Evolutionary conservation across 176 grass and related monocot species (phyloP).

Genomic region (Saccharum officinarum): DNA sequence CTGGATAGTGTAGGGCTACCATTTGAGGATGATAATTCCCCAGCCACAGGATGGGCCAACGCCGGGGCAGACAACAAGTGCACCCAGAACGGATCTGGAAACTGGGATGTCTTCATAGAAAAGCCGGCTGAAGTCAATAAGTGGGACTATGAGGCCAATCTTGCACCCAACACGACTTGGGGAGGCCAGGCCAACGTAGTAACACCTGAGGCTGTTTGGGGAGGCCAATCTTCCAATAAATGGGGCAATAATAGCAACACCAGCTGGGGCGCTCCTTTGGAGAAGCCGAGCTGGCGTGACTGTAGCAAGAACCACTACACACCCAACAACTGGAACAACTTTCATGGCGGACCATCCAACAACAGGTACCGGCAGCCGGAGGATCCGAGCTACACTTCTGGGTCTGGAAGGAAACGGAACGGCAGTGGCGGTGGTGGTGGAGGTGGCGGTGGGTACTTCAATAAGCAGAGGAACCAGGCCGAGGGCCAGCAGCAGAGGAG

Average conservation of each 20-base stretch:
- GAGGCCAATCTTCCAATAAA: conserved; percentile 6
- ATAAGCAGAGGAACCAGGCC: conserved; percentile 18
- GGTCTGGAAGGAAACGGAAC: conserved; percentile 46
- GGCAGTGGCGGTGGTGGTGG: background rate
- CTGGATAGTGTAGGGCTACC: conserved; percentile 24
- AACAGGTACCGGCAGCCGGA: background rate
- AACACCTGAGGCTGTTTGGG: conserved; percentile 16
- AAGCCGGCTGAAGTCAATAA: conserved; percentile 39
- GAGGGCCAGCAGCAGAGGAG: background rate
- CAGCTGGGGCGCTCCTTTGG: conserved; percentile 35
- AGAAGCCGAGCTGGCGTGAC: background rate
- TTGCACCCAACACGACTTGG: background rate
- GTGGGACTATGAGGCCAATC: conserved; percentile 36
- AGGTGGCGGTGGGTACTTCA: background rate
- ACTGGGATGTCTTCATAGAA: conserved; percentile 50
- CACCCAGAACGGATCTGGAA: conserved; percentile 33
- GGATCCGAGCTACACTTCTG: background rate
- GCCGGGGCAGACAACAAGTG: background rate
- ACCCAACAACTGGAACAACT: conserved; percentile 7
- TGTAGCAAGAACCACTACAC: conserved; percentile 20
- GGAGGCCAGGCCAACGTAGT: conserved; percentile 9
- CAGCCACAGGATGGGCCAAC: background rate
- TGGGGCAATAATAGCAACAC: conserved; percentile 40
- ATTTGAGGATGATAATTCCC: conserved; percentile 32
- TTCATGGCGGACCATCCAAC: background rate